phyloP scores from a whole-genome alignment of 176 grass and related monocot genomes.

The Hyparrhenia diplandra region DNA sequence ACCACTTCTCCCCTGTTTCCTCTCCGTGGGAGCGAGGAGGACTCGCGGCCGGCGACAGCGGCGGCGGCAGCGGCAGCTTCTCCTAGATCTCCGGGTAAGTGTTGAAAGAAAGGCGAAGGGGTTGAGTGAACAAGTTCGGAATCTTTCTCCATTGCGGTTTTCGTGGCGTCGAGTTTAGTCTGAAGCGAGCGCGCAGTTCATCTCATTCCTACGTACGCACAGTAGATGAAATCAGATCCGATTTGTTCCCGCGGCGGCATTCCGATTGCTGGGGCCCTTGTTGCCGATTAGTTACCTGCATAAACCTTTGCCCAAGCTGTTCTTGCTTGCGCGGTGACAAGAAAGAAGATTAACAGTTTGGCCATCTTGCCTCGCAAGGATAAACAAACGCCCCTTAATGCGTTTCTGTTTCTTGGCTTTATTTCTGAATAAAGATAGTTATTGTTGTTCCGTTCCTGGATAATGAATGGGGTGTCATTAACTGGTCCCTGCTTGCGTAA shows the following conservation, averaged over 20 bases:
- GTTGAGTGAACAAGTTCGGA: background rate
- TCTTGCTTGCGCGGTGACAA: background rate
- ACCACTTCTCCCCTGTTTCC: background rate
- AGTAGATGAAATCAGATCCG: slow-evolving; percentile 15
- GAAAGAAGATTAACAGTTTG: background rate
- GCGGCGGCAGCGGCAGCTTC: background rate
- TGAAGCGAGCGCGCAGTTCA: background rate
- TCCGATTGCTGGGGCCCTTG: background rate
- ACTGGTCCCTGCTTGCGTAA: background rate
- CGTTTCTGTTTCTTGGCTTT: background rate
- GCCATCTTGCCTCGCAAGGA: background rate
- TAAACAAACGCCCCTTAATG: background rate
- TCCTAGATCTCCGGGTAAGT: slow-evolving; percentile 28
- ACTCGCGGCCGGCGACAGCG: background rate
- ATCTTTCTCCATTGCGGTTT: background rate
- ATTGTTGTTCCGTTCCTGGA: background rate
- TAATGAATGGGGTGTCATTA: background rate
- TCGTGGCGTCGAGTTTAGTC: background rate
- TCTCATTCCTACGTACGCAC: background rate
- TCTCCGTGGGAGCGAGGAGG: background rate
- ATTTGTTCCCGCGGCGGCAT: background rate
- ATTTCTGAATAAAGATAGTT: background rate
- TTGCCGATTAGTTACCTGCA: background rate
- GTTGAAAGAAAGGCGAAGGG: background rate
- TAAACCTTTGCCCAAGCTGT: background rate